Evolutionary conservation across 352 stramenopile species (phyloP), one percentile per base, ranked within the genome.

Genomic region (Globisporangium splendens): DNA sequence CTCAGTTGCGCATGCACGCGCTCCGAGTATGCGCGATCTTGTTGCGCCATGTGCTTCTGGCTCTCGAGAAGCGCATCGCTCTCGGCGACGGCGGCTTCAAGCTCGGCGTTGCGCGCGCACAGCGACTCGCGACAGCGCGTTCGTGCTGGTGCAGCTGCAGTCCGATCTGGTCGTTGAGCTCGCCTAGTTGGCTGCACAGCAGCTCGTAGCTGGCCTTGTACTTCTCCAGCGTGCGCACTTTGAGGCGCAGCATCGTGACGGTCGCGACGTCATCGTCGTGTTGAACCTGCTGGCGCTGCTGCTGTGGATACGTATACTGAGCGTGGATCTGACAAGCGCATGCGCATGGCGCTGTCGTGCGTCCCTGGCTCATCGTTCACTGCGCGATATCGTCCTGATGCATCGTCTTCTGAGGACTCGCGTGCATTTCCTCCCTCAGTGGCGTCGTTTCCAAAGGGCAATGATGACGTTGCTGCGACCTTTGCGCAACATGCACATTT

Each of bases 131-230:
- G 18, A 91, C 79, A 38, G 89, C 82, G 33, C 72, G 69, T 54
- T 91, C 82, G 53, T 91, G 82, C 20, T 79, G 75, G 54, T 89
- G 72, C 39, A 91, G 61, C 43, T 89, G 79, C 17, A 88, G 63
- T 0, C 75, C 77, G 46, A 91, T 75, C 63, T 91, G 82, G 1
- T 71, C 68, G 56, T 89, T 91, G 22, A 91, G 71, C 53, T 88
- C 79, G 11, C 68, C 67, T 42, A 91, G 42, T 49, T 91, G 79
- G 8, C 75, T 73, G 54, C 82, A 91, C 38, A 90, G 64, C 46
- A 89, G 58, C 57, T 91, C 77, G 63, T 91, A 91, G 73, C 88
- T 91, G 64, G 52, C 44, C 48, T 89, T 91, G 68, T 91, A 91
- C 59, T 86, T 86, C 39, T 77, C 67, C 47, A 91, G 67, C 17